Conservation (phyloP, 2,329 filamentous ascomycete genomes). For the Colletotrichum sp. region DNA sequence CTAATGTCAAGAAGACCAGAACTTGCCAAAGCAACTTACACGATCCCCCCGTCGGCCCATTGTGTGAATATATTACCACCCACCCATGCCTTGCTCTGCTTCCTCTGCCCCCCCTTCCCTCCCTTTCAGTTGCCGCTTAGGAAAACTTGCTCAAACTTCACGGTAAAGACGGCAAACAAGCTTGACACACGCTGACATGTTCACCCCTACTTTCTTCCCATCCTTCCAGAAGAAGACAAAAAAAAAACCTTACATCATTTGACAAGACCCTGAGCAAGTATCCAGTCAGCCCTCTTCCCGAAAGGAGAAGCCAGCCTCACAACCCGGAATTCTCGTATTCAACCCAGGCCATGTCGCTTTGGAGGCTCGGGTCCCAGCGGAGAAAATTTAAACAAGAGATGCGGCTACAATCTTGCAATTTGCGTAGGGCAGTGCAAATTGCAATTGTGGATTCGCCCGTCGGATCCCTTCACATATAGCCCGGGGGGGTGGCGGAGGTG, state of each 20-base stretch:
- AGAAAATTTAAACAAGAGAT: neutral
- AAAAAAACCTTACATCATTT: neutral
- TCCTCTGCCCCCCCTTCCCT: neutral
- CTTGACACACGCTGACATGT: neutral
- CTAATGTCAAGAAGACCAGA: slow-evolving; percentile 9
- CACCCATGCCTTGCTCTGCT: neutral
- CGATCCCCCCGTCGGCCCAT: neutral
- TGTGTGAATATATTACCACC: neutral
- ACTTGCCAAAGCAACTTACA: neutral
- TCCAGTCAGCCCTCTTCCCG: neutral
- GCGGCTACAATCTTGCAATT: neutral
- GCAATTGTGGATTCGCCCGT: neutral
- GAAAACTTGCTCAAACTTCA: neutral
- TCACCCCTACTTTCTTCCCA: neutral
- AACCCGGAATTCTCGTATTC: neutral
- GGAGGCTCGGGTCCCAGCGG: neutral
- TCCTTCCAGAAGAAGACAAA: neutral
- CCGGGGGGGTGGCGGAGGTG: neutral
- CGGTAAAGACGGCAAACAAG: neutral
- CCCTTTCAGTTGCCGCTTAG: neutral
- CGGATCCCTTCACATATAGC: neutral
- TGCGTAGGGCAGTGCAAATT: neutral
- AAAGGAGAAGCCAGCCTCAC: neutral
- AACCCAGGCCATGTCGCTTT: neutral
- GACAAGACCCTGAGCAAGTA: neutral